A percentile compares a stretch with the other conserved stretches of the same genome.
These are phyloP conservation scores for Veloboletus limbatus DNA, from an alignment of 1,284 basidiomycete species.

Conservation along the genomic window DNA sequence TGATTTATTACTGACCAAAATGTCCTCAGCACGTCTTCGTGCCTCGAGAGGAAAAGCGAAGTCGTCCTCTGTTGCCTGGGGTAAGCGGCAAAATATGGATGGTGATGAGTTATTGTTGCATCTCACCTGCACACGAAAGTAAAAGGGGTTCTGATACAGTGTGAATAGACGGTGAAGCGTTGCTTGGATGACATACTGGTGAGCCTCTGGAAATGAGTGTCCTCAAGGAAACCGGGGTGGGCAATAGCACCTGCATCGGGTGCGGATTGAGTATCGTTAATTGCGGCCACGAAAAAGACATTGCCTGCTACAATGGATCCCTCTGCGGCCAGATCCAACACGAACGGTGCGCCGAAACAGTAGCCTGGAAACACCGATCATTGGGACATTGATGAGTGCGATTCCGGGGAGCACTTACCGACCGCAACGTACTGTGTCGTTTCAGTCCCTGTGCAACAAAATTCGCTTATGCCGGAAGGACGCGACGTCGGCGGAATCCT, in stretches of 20 bases:
- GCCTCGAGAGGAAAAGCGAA: constrained; percentile 23
- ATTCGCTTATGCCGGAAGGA: not conserved
- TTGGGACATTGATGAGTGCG: not conserved
- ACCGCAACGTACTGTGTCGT: constrained; percentile 36
- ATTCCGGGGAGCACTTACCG: constrained; percentile 26
- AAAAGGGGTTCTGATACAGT: constrained; percentile 44
- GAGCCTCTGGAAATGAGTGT: constrained; percentile 47
- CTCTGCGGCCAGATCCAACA: constrained; percentile 42
- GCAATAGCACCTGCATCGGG: constrained; percentile 45
- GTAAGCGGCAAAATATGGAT: not conserved
- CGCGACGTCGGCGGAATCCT: not conserved
- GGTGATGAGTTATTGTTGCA: too few relatives aligned
- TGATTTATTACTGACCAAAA: constrained; percentile 22
- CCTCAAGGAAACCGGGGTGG: constrained; percentile 54
- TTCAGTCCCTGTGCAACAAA: constrained; percentile 7
- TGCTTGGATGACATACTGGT: constrained; percentile 38
- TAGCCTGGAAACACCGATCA: constrained; percentile 39
- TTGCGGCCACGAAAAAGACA: not conserved
- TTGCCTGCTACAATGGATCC: constrained; percentile 46
- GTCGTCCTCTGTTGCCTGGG: constrained; percentile 33
- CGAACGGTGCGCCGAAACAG: constrained; percentile 56
- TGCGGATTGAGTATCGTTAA: not conserved
- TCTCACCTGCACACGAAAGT: constrained; percentile 48
- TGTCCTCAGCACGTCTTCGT: constrained; percentile 27
- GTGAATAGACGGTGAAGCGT: not conserved